These are phyloP conservation scores for Chaetomiaceae sp. DNA, from an alignment of 2,329 filamentous ascomycete genomes.

Conservation along the genomic window DNA sequence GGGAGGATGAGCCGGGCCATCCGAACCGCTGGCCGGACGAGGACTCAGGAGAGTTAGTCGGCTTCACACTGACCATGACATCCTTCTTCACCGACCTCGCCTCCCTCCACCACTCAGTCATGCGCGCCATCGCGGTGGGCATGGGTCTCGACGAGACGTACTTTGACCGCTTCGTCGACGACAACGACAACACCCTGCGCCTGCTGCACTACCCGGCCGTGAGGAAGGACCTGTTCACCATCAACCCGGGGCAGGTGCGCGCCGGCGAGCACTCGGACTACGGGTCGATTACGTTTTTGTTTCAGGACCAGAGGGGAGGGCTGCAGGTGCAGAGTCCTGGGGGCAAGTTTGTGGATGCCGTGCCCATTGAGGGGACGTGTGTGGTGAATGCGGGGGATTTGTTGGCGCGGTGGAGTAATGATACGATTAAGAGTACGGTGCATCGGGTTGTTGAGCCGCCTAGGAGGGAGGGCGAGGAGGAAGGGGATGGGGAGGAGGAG, in stretches of 20 bases:
- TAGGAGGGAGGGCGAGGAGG: slow-evolving; percentile 32
- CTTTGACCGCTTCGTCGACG: slow-evolving; percentile 72
- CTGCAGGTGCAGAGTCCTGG: slow-evolving; percentile 63
- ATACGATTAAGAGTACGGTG: slow-evolving; percentile 83
- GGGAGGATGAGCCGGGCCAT: slow-evolving; percentile 52
- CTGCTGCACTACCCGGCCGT: slow-evolving; percentile 75
- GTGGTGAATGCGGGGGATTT: slow-evolving; percentile 89
- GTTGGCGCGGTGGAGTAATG: slow-evolving; percentile 83
- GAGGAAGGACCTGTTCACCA: slow-evolving; percentile 57
- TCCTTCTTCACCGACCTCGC: slow-evolving; percentile 73
- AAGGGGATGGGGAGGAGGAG: slow-evolving; percentile 35
- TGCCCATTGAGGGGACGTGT: slow-evolving; percentile 73
- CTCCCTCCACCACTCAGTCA: slow-evolving; percentile 68
- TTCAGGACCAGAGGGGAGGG: slow-evolving; percentile 55
- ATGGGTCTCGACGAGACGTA: slow-evolving; percentile 67
- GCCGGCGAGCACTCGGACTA: slow-evolving; percentile 74
- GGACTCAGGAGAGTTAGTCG: slow-evolving; percentile 40
- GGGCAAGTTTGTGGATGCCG: slow-evolving; percentile 76
- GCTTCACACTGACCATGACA: slow-evolving; percentile 70
- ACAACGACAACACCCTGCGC: slow-evolving; percentile 65
- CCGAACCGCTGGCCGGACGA: slow-evolving; percentile 74
- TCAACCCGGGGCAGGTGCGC: slow-evolving; percentile 65
- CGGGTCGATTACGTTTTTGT: slow-evolving; percentile 57
- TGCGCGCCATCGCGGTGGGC: slow-evolving; percentile 80
- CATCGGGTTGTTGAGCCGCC: slow-evolving; percentile 89